phyloP scores from a whole-genome alignment of 1,284 basidiomycete species.

The Rhodotorula sp. region DNA sequence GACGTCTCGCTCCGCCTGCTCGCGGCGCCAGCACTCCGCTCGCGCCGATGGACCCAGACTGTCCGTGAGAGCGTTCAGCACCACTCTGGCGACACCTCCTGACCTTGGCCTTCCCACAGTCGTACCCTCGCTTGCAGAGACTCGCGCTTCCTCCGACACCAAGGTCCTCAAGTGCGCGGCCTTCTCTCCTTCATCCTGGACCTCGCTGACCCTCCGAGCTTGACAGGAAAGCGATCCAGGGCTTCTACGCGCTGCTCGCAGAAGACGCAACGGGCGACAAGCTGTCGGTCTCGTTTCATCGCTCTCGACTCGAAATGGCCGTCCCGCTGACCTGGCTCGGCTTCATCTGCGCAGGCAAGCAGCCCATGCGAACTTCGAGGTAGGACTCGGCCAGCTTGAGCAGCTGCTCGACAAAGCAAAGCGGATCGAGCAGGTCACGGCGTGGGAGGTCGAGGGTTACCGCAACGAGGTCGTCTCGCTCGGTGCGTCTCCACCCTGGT shows the following conservation, averaged over 20 bases:
- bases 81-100: not conserved
- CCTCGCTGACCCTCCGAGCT: not conserved
- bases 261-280: conserved; percentile 15
- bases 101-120: conserved; percentile 4
- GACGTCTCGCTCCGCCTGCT: too few relatives aligned
- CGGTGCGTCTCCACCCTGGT: not conserved
- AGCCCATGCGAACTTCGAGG: conserved; percentile 33
- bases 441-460: conserved; percentile 36
- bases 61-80: too few relatives aligned
- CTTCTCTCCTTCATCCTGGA: not conserved
- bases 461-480: conserved; percentile 21
- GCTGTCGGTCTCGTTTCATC: conserved; percentile 29
- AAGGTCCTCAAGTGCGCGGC: conserved; percentile 27
- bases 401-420: conserved; percentile 20
- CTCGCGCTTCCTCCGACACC: conserved; percentile 28
- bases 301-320: too few relatives aligned
- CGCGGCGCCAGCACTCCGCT: too few relatives aligned
- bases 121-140: conserved; percentile 17
- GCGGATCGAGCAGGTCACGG: conserved; percentile 20
- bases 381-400: conserved; percentile 34
- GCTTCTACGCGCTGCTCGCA: conserved; percentile 38
- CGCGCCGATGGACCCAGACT: too few relatives aligned
- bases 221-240: conserved; percentile 34
- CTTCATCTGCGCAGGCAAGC: conserved; percentile 26
- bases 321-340: not conserved